phyloP scores from a whole-genome alignment of 2,329 filamentous ascomycete species.

The Cercospora janseana region DNA sequence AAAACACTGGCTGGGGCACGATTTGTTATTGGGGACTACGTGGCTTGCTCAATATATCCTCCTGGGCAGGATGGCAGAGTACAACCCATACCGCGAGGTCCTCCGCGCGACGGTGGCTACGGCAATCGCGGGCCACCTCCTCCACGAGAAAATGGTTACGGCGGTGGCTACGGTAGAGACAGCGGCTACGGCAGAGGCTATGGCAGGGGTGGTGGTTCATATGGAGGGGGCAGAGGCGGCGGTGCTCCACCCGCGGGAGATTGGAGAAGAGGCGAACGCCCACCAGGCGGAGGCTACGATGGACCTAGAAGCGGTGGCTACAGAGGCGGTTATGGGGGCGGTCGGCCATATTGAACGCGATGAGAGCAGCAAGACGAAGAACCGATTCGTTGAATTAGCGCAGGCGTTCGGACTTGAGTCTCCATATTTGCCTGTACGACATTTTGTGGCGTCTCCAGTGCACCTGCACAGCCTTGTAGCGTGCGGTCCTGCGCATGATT shows the following conservation, averaged over 20 bases:
- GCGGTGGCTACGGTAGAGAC: conserved; percentile 26
- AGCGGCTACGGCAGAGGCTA: conserved; percentile 27
- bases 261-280: conserved; percentile 42
- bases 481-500: no score
- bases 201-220: conserved; percentile 26
- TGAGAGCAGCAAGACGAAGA: background rate
- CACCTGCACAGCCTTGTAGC: no score
- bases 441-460: no score
- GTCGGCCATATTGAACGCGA: conserved; percentile 29
- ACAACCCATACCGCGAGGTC: conserved; percentile 55
- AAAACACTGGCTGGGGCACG: conserved; percentile 74
- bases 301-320: conserved; percentile 28
- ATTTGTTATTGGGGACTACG: conserved; percentile 86
- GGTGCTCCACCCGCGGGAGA: conserved; percentile 37
- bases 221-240: conserved; percentile 31
- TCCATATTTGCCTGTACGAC: background rate
- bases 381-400: conserved; percentile 8
- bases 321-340: conserved; percentile 30
- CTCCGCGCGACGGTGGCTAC: conserved; percentile 36
- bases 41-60: conserved; percentile 77
- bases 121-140: conserved; percentile 38
- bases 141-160: conserved; percentile 33
- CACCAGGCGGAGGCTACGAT: conserved; percentile 32
- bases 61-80: conserved; percentile 72
- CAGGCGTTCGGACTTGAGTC: conserved; percentile 8